Percentiles rank a stretch among this genome's conserved stretches.
Evolutionary conservation across 768 basidiomycete species (phyloP).

Genomic region (Leccinum variicolor): DNA sequence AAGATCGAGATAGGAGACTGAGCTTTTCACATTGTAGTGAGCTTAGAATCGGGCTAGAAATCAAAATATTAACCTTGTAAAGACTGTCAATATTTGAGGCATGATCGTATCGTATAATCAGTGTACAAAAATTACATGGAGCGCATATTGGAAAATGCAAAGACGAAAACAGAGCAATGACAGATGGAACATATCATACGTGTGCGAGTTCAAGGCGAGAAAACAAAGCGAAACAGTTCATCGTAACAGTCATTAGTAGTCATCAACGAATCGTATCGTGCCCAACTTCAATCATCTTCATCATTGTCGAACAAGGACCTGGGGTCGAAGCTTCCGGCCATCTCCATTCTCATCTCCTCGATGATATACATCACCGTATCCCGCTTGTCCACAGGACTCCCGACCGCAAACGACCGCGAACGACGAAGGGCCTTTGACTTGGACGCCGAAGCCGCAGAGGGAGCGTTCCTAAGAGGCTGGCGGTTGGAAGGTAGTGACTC

Average conservation of each 20-base stretch:
- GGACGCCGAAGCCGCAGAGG: conserved; percentile 1
- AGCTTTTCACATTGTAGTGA: background rate
- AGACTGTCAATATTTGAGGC: too few species aligned
- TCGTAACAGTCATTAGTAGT: background rate
- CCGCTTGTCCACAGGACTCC: background rate
- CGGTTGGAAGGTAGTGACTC: conserved; percentile 12
- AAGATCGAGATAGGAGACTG: too few species aligned
- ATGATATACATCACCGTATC: conserved; percentile 16
- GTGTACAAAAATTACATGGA: background rate
- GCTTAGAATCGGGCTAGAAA: background rate
- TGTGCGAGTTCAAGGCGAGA: background rate
- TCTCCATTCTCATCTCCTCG: conserved; percentile 18
- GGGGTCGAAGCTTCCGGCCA: conserved; percentile 16
- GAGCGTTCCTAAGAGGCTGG: background rate
- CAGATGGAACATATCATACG: background rate
- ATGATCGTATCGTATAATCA: background rate
- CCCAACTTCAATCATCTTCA: conserved; percentile 2
- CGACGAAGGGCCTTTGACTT: conserved; percentile 18
- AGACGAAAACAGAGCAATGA: background rate
- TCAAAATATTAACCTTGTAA: too few species aligned
- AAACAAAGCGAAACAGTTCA: background rate
- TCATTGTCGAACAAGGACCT: conserved; percentile 12
- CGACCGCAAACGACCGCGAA: conserved; percentile 22
- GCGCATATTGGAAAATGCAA: background rate
- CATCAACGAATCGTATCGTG: background rate